phyloP scores from a whole-genome alignment of 2,329 filamentous ascomycete genomes.

The Nakataea oryzae region DNA sequence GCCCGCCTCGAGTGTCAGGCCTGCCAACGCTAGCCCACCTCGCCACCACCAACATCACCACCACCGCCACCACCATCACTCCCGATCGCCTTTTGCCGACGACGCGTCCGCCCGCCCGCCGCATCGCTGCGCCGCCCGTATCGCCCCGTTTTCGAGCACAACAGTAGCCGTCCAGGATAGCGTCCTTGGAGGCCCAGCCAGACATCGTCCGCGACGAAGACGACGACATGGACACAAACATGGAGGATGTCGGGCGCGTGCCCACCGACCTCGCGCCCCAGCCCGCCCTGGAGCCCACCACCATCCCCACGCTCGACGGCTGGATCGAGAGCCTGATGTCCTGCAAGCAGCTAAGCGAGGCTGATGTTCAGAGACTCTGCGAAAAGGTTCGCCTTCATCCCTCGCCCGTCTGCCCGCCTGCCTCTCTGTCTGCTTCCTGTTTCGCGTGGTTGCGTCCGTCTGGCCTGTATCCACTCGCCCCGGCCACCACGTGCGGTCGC shows the following conservation, averaged over 20 bases:
- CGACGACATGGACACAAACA: constrained; percentile 79
- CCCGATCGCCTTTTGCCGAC: background rate
- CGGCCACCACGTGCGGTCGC: background rate
- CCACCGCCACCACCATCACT: background rate
- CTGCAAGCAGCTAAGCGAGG: constrained; percentile 95
- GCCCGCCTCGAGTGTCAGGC: background rate
- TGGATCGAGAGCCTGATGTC: constrained; percentile 98
- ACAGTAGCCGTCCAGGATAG: background rate
- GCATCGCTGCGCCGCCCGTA: background rate
- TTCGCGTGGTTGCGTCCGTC: background rate
- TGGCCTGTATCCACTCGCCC: background rate
- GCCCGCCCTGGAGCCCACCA: constrained; percentile 63
- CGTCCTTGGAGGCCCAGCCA: background rate
- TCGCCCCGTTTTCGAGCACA: background rate
- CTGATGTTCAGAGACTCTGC: constrained; percentile 91
- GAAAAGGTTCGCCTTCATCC: constrained; percentile 63
- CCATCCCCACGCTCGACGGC: constrained; percentile 86
- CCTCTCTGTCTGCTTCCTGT: no score
- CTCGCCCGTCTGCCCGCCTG: background rate
- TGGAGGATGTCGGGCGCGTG: constrained; percentile 92
- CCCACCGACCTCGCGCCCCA: constrained; percentile 68
- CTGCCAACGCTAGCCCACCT: background rate
- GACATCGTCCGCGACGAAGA: background rate
- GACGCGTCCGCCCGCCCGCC: background rate
- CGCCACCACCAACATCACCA: background rate